Percentiles rank a stretch among this genome's conserved stretches.
These are phyloP conservation scores for Haematococcus lacustris DNA, from an alignment of 139 green algal species.

Conservation along the genomic window DNA sequence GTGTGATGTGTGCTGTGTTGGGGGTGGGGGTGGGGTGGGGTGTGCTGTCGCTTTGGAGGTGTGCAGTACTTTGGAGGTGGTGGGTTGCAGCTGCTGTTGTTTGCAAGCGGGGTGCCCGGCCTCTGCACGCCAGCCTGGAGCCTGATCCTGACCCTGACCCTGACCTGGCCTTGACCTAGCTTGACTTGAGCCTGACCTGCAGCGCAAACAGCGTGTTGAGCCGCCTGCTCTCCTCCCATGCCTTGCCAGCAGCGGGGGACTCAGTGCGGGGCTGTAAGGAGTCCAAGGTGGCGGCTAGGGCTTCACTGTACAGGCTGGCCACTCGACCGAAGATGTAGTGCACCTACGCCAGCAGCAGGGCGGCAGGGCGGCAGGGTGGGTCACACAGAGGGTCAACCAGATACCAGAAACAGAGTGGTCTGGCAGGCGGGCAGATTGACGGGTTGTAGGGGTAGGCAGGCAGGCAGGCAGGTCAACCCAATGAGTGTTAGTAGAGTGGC, in stretches of 20 bases:
- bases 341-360: constrained; percentile 51
- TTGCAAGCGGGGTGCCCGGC: background rate
- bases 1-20: background rate
- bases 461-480: background rate
- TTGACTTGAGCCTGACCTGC: constrained; percentile 12
- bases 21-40: too few species aligned
- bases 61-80: background rate
- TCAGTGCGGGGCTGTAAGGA: constrained; percentile 13
- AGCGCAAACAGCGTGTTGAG: constrained; percentile 33
- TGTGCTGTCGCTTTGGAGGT: background rate
- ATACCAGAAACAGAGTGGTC: background rate
- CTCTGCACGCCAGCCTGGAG: background rate
- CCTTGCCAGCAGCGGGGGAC: background rate
- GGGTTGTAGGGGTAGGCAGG: background rate
- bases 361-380: background rate
- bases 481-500: background rate
- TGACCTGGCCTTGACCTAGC: background rate
- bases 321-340: constrained; percentile 74
- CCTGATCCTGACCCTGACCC: background rate
- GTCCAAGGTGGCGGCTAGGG: constrained; percentile 48
- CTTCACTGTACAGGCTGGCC: constrained; percentile 46
- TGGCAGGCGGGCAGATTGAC: background rate
- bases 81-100: background rate
- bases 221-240: constrained; percentile 29
- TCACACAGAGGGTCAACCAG: background rate